These are phyloP conservation scores for Pichia cactophila DNA, from an alignment of 1,139 yeast species.

Conservation along the genomic window DNA sequence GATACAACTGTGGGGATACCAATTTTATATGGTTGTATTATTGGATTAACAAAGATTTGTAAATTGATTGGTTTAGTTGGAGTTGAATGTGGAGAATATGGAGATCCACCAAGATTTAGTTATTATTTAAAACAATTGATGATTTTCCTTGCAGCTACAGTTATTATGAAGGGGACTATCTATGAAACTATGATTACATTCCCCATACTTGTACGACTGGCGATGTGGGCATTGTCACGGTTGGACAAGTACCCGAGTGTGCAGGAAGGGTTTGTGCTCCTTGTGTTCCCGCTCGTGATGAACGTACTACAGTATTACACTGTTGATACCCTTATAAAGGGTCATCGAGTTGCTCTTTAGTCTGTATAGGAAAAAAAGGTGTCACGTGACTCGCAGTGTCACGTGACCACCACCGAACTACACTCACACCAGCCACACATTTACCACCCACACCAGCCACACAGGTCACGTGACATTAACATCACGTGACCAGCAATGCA, in stretches of 20 bases:
- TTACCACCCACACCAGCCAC: too few species aligned
- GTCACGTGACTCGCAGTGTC: too few species aligned
- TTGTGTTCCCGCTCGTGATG: constrained; percentile 70
- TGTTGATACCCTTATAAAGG: constrained; percentile 79
- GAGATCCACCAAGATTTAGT: constrained; percentile 55
- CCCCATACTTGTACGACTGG: constrained; percentile 49
- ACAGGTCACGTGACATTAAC: too few species aligned
- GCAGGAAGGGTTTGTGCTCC: constrained; percentile 81
- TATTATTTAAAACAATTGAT: constrained; percentile 70
- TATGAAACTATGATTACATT: constrained; percentile 51
- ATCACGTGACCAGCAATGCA: too few species aligned
- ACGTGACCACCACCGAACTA: too few species aligned
- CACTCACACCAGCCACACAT: too few species aligned
- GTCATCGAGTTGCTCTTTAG: constrained; percentile 31
- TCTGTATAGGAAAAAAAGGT: too few species aligned
- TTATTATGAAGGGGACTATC: constrained; percentile 48
- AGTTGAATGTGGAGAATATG: constrained; percentile 81
- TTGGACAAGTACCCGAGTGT: constrained; percentile 70
- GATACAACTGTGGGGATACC: constrained; percentile 87
- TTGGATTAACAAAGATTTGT: constrained; percentile 23
- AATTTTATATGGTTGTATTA: constrained; percentile 8
- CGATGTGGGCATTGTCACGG: constrained; percentile 63
- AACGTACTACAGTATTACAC: constrained; percentile 82
- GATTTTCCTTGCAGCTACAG: constrained; percentile 54
- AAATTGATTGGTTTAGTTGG: constrained; percentile 40